These are phyloP conservation scores for Galeopsis tetrahit DNA, from an alignment of 257 asterid genomes.

Conservation along the genomic window DNA sequence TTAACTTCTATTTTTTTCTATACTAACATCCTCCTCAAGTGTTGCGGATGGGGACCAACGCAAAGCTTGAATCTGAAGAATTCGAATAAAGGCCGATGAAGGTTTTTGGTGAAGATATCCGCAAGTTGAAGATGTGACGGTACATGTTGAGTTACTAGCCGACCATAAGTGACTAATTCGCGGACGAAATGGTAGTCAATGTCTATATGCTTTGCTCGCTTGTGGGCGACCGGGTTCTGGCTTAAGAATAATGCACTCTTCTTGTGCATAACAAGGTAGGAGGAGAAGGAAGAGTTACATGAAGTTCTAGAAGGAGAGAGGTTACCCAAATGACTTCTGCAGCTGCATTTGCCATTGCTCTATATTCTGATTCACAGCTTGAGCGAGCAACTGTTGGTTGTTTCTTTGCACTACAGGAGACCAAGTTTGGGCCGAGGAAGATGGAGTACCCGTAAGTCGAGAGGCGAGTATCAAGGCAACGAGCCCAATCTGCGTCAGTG, in stretches of 20 bases:
- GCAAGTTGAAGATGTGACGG: too few relatives aligned
- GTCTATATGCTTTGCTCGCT: neutral
- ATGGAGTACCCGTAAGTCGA: neutral
- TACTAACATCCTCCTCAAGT: too few relatives aligned
- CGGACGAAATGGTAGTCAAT: neutral
- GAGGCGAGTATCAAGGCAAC: neutral
- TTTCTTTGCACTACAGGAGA: neutral
- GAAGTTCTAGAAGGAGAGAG: neutral
- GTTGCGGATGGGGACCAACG: too few relatives aligned
- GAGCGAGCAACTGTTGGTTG: too few relatives aligned
- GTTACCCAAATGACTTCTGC: neutral
- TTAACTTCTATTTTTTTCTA: too few relatives aligned
- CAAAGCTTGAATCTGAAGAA: too few relatives aligned
- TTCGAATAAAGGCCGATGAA: too few relatives aligned
- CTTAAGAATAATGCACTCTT: neutral
- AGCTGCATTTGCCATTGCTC: neutral
- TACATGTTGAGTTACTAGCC: too few relatives aligned
- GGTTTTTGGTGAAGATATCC: too few relatives aligned
- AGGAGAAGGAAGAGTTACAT: neutral
- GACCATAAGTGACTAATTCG: neutral
- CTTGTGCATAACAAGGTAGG: neutral
- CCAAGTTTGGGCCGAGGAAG: neutral
- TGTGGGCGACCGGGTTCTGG: too few relatives aligned
- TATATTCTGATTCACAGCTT: too few relatives aligned
- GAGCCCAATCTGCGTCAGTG: neutral